A percentile compares a stretch with the other conserved stretches of the same genome.
Conservation (phyloP, 1,284 basidiomycete species). For the Hemileccinum hortonii region DNA sequence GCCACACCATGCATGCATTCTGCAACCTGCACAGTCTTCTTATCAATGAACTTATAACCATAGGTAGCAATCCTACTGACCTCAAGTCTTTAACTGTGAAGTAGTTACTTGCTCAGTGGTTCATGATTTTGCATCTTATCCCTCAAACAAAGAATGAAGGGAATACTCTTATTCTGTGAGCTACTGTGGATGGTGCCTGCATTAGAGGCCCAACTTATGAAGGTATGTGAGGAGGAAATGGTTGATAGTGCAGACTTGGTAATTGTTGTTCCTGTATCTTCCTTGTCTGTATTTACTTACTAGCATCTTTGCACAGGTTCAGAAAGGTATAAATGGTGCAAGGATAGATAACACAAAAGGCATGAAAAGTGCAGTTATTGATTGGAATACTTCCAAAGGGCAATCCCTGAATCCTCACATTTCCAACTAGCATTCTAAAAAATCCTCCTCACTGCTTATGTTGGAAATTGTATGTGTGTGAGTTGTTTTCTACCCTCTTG, state of each 20-base stretch:
- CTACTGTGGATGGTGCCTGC: constrained; percentile 1
- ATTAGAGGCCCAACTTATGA: constrained; percentile 3
- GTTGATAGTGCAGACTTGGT: neutral
- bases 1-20: constrained; percentile 9
- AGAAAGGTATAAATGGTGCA: constrained; percentile 10
- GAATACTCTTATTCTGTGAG: constrained; percentile 4
- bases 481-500: too few relatives aligned
- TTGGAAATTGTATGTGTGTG: too few relatives aligned
- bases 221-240: constrained; percentile 3
- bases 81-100: neutral
- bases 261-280: neutral
- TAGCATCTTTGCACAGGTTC: constrained; percentile 4
- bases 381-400: neutral
- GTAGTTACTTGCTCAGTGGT: too few relatives aligned
- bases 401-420: neutral
- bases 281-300: neutral
- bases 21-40: constrained; percentile 10
- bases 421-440: too few relatives aligned
- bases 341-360: constrained; percentile 14
- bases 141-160: neutral
- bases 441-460: too few relatives aligned
- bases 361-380: neutral
- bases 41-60: constrained; percentile 4
- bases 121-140: too few relatives aligned
- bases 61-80: neutral